These are phyloP conservation scores for Vachellia pachyceras DNA, from an alignment of 306 rosid species.

Conservation along the genomic window DNA sequence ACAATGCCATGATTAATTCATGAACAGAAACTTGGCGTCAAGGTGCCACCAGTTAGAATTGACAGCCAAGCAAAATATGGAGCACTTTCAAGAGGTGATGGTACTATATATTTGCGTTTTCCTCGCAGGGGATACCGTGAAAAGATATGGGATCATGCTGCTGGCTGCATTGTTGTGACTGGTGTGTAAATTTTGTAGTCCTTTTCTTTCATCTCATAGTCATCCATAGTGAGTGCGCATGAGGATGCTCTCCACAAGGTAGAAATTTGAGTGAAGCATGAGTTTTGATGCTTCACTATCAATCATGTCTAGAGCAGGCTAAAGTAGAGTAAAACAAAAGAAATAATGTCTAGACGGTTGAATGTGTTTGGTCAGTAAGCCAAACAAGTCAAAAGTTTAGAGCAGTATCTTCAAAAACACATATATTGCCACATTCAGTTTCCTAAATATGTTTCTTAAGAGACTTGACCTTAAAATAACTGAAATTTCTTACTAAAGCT, in stretches of 20 bases:
- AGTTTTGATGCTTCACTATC: background rate
- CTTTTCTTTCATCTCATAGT: slow-evolving; percentile 15
- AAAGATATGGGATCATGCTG: slow-evolving; percentile 99
- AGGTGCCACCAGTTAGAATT: slow-evolving; percentile 92
- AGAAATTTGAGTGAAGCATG: background rate
- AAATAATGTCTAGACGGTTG: background rate
- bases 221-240: background rate
- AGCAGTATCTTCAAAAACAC: background rate
- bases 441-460: background rate
- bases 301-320: background rate
- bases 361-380: background rate
- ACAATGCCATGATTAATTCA: slow-evolving; percentile 20
- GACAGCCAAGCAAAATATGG: slow-evolving; percentile 99
- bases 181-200: slow-evolving; percentile 51
- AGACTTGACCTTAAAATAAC: background rate
- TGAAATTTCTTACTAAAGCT: background rate
- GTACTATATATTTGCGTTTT: slow-evolving; percentile 90
- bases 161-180: slow-evolving; percentile 87
- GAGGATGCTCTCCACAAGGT: slow-evolving; percentile 10
- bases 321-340: background rate
- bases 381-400: background rate
- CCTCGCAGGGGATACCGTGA: slow-evolving; percentile 91
- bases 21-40: slow-evolving; percentile 93
- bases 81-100: slow-evolving; percentile 96
- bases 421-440: background rate